Conservation (phyloP, 2,329 filamentous ascomycete genomes). For the Rhytidhysteron rufulum region DNA sequence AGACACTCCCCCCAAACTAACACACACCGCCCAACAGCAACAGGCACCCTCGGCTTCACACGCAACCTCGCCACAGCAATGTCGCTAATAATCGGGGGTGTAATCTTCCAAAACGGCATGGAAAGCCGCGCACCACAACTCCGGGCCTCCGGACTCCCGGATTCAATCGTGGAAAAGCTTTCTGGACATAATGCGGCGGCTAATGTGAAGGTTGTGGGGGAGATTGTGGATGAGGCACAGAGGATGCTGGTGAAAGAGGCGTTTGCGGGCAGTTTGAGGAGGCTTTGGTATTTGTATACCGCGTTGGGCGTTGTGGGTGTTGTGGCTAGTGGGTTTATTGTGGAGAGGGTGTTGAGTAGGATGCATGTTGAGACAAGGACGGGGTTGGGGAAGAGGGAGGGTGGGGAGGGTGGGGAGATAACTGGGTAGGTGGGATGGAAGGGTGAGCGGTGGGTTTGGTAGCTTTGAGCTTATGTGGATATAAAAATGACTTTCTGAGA, state of each 20-base stretch:
- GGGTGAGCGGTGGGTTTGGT: no score
- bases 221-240: constrained; percentile 44
- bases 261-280: constrained; percentile 41
- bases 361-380: constrained; percentile 48
- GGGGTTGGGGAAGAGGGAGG: constrained; percentile 34
- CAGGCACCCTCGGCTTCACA: constrained; percentile 49
- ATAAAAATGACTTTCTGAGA: no score
- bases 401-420: background rate
- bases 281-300: constrained; percentile 49
- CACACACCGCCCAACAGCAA: constrained; percentile 47
- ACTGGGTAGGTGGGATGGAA: background rate
- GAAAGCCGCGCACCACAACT: constrained; percentile 48
- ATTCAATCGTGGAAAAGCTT: constrained; percentile 46
- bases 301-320: constrained; percentile 35
- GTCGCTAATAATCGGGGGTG: constrained; percentile 48
- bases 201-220: constrained; percentile 54
- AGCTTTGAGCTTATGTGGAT: no score
- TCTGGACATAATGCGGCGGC: constrained; percentile 58
- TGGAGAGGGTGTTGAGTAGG: constrained; percentile 35
- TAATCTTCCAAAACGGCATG: constrained; percentile 59
- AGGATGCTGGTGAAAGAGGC: constrained; percentile 39
- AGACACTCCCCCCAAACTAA: no score
- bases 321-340: constrained; percentile 38
- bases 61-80: constrained; percentile 44
- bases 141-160: constrained; percentile 46